These are phyloP conservation scores for Aspergillus calidoustus DNA, from an alignment of 2,329 filamentous ascomycete species.

Conservation along the genomic window DNA sequence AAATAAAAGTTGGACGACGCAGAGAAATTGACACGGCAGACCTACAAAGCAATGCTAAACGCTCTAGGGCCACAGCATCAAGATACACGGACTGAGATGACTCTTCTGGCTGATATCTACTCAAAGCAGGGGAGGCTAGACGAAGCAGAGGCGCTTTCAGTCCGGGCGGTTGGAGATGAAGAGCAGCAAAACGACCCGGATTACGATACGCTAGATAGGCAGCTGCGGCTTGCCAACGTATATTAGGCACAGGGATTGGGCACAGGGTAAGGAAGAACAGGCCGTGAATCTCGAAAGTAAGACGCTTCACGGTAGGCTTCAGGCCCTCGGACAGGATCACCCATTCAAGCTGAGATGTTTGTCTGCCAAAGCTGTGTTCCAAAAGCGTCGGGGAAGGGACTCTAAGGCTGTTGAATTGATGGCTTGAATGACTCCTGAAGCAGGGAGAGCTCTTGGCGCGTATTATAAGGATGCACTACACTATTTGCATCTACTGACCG, in stretches of 20 bases:
- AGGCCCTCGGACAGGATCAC: conserved; percentile 20
- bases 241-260: conserved; percentile 1
- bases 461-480: conserved; percentile 18
- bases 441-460: conserved; percentile 13
- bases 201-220: background rate
- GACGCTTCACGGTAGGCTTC: conserved; percentile 15
- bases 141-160: background rate
- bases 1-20: conserved; percentile 28
- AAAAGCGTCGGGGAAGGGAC: conserved; percentile 10
- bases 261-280: conserved; percentile 6
- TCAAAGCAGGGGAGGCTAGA: background rate
- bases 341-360: conserved; percentile 15
- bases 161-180: background rate
- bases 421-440: conserved; percentile 1
- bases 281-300: conserved; percentile 17
- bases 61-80: conserved; percentile 20
- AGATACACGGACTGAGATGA: background rate
- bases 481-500: conserved; percentile 6
- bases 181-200: background rate
- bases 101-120: conserved; percentile 1
- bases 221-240: conserved; percentile 1
- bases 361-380: conserved; percentile 11
- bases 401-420: conserved; percentile 17
- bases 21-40: conserved; percentile 26
- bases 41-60: conserved; percentile 13